phyloP scores from a whole-genome alignment of 805 yeast genomes.

The Torulaspora indica region DNA sequence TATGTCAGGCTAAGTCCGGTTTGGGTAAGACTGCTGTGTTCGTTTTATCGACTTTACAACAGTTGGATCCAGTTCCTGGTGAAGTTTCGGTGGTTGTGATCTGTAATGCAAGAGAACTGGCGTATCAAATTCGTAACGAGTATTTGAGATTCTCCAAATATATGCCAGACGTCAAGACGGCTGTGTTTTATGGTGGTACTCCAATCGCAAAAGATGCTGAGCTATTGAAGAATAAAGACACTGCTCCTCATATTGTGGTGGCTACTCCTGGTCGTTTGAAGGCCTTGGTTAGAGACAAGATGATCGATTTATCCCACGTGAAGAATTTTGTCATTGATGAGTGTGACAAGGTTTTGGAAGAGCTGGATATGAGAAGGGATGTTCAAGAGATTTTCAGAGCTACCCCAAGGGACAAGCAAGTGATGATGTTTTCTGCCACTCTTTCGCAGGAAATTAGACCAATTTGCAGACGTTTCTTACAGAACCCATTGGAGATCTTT shows the following conservation, averaged over 20 bases:
- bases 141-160: conserved; percentile 96
- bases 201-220: conserved; percentile 82
- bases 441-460: conserved; percentile 92
- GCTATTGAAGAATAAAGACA: conserved; percentile 82
- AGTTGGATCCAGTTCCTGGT: conserved; percentile 95
- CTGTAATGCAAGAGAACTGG: conserved; percentile 98
- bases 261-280: conserved; percentile 98
- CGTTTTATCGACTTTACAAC: conserved; percentile 92
- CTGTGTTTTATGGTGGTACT: conserved; percentile 95
- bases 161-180: conserved; percentile 96
- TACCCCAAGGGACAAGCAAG: conserved; percentile 97
- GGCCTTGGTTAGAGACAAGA: conserved; percentile 89
- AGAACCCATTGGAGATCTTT: conserved; percentile 92
- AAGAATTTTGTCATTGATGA: conserved; percentile 95
- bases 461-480: conserved; percentile 95
- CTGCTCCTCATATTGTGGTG: conserved; percentile 93
- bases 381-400: conserved; percentile 97
- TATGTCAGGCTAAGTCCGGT: conserved; percentile 99
- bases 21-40: conserved; percentile 98
- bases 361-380: conserved; percentile 92
- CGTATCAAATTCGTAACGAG: conserved; percentile 96
- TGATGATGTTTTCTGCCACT: conserved; percentile 98
- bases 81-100: conserved; percentile 91
- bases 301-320: conserved; percentile 77
- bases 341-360: conserved; percentile 96